A percentile compares a stretch with the other conserved stretches of the same genome.
These are phyloP conservation scores for Beauveria brongniartii DNA, from an alignment of 2,329 filamentous ascomycete species.

Conservation along the genomic window DNA sequence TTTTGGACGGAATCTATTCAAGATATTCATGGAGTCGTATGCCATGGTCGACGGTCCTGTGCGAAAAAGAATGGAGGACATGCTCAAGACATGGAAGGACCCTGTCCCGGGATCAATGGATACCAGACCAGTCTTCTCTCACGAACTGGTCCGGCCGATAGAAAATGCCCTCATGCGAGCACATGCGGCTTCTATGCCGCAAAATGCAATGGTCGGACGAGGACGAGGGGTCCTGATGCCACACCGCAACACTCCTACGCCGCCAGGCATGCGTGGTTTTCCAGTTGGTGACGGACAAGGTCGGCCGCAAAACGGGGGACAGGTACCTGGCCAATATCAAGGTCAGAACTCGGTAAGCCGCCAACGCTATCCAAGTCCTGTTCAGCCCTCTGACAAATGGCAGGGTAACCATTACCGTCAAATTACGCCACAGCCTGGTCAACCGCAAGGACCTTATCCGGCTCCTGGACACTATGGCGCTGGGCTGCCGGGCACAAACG, in stretches of 20 bases:
- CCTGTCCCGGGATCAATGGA: constrained; percentile 91
- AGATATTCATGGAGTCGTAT: constrained; percentile 96
- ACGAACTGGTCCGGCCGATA: constrained; percentile 80
- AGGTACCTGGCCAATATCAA: constrained; percentile 19
- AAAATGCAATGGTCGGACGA: constrained; percentile 37
- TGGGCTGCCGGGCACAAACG: constrained; percentile 44
- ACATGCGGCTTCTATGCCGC: constrained; percentile 49
- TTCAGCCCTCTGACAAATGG: constrained; percentile 9
- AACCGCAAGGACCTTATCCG: constrained; percentile 32
- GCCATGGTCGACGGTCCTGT: constrained; percentile 76
- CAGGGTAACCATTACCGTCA: constrained; percentile 21
- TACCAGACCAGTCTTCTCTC: constrained; percentile 82
- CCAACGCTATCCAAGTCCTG: background rate
- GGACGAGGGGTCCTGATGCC: constrained; percentile 44
- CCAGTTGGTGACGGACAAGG: constrained; percentile 18
- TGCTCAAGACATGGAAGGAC: constrained; percentile 97
- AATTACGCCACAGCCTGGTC: constrained; percentile 31
- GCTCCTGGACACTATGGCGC: constrained; percentile 31
- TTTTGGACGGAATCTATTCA: constrained; percentile 83
- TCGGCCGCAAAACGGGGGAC: constrained; percentile 25
- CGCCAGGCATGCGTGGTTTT: constrained; percentile 40
- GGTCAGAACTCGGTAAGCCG: background rate
- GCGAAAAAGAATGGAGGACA: constrained; percentile 88
- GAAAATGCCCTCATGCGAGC: constrained; percentile 91
- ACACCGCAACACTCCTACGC: constrained; percentile 67